These are phyloP conservation scores for Glycine soja DNA, from an alignment of 306 rosid genomes.

Conservation along the genomic window DNA sequence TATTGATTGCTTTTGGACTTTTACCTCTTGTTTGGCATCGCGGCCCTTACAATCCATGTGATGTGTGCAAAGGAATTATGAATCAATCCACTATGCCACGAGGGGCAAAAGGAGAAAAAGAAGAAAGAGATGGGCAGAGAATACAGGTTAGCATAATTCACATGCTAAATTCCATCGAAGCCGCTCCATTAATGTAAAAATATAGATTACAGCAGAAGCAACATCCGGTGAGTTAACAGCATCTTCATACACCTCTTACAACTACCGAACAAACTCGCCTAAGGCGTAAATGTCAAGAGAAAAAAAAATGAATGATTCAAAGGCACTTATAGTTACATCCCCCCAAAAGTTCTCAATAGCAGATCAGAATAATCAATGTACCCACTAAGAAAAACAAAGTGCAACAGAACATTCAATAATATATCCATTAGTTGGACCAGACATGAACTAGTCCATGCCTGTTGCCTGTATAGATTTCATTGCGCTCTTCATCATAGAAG, in stretches of 20 bases:
- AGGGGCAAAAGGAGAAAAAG: not conserved
- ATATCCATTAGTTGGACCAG: conserved; percentile 75
- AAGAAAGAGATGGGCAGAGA: not conserved
- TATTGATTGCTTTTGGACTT: conserved; percentile 49
- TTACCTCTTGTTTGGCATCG: conserved; percentile 39
- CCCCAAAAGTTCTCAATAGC: conserved; percentile 45
- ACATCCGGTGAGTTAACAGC: conserved; percentile 47
- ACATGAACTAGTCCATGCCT: conserved; percentile 95
- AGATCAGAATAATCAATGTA: conserved; percentile 53
- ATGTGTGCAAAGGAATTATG: conserved; percentile 30
- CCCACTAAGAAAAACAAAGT: conserved; percentile 51
- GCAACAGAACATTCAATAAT: conserved; percentile 41
- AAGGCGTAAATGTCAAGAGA: conserved; percentile 42
- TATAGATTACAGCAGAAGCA: conserved; percentile 61
- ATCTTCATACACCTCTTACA: conserved; percentile 44
- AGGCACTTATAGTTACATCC: conserved; percentile 47
- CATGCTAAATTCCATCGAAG: not conserved
- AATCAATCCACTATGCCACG: conserved; percentile 31
- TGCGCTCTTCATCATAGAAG: conserved; percentile 96
- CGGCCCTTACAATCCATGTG: conserved; percentile 58
- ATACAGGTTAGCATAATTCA: conserved; percentile 41
- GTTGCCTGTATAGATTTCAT: conserved; percentile 94
- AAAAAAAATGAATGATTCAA: conserved; percentile 50
- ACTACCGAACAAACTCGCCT: conserved; percentile 45
- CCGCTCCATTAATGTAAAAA: conserved; percentile 38